Percentiles rank a stretch among this genome's conserved stretches.
These are phyloP conservation scores for Colletotrichum shisoi DNA, from an alignment of 2,329 filamentous ascomycete genomes.

Conservation along the genomic window DNA sequence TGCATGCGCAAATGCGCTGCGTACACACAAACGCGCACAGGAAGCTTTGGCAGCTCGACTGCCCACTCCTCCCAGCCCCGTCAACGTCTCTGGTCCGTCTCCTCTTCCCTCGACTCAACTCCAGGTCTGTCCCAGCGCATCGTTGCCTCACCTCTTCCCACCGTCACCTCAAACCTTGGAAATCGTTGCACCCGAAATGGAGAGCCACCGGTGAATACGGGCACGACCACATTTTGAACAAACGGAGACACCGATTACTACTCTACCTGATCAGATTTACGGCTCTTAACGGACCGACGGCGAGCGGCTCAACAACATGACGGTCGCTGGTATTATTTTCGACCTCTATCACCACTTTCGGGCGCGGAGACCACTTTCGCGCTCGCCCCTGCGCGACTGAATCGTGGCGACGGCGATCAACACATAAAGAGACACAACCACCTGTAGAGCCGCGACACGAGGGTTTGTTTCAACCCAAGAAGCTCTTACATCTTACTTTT, in stretches of 20 bases:
- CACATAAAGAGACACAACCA: conserved; percentile 18
- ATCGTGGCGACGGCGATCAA: conserved; percentile 33
- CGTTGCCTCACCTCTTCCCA: conserved; percentile 19
- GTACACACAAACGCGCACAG: conserved; percentile 6
- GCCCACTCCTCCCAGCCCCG: conserved; percentile 22
- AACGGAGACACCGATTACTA: conserved; percentile 29
- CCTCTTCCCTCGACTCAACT: conserved; percentile 4
- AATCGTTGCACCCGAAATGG: conserved; percentile 30
- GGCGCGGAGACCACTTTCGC: conserved; percentile 1
- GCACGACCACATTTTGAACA: conserved; percentile 5
- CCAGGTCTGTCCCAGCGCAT: conserved; percentile 3
- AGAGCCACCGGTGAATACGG: conserved; percentile 25
- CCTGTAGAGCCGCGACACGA: conserved; percentile 25
- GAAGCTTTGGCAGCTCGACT: conserved; percentile 9
- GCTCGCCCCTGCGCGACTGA: conserved; percentile 19
- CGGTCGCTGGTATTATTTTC: conserved; percentile 15
- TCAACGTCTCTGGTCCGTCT: conserved; percentile 11
- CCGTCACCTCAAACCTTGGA: conserved; percentile 37
- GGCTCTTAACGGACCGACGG: conserved; percentile 32
- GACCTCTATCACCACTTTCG: conserved; percentile 14
- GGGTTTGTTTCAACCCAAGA: conserved; percentile 34
- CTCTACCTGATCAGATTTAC: conserved; percentile 6
- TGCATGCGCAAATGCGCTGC: conserved; percentile 28
- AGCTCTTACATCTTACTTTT: conserved; percentile 29
- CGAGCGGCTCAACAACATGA: conserved; percentile 32